Evolutionary conservation across 2,329 filamentous ascomycete species (phyloP).

Genomic region (Pseudogymnoascus sp.): DNA sequence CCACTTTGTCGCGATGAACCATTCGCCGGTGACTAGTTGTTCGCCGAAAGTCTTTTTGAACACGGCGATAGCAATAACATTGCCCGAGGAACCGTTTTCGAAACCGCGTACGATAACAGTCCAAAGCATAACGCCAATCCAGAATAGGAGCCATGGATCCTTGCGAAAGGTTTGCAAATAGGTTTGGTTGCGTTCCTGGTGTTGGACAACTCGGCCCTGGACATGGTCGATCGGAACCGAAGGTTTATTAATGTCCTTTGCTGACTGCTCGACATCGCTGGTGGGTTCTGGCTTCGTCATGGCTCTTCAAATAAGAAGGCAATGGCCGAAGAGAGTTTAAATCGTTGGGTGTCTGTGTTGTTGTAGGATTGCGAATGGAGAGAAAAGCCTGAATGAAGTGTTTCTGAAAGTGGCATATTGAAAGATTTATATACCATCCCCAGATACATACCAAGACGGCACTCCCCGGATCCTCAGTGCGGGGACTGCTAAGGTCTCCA

Average conservation of each 20-base stretch:
- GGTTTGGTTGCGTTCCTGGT: neutral
- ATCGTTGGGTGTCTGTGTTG: neutral
- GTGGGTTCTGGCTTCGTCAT: neutral
- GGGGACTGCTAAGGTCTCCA: neutral
- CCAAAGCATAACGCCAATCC: constrained; percentile 22
- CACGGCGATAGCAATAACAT: constrained; percentile 36
- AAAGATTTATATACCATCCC: neutral
- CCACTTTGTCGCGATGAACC: constrained; percentile 37
- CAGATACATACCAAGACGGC: neutral
- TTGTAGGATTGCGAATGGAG: neutral
- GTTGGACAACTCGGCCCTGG: neutral
- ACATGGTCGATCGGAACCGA: neutral
- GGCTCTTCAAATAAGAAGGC: neutral
- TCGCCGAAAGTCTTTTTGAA: constrained; percentile 39
- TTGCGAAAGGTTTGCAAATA: neutral
- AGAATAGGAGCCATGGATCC: neutral
- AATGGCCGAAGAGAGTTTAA: neutral
- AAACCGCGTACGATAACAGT: constrained; percentile 34
- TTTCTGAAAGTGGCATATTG: neutral
- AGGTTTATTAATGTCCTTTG: neutral
- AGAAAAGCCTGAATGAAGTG: neutral
- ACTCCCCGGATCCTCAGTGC: neutral
- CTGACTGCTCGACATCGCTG: neutral
- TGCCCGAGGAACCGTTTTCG: constrained; percentile 36
- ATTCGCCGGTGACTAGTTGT: constrained; percentile 28